phyloP scores from a whole-genome alignment of 345 rosid species.

The Populus tremula region DNA sequence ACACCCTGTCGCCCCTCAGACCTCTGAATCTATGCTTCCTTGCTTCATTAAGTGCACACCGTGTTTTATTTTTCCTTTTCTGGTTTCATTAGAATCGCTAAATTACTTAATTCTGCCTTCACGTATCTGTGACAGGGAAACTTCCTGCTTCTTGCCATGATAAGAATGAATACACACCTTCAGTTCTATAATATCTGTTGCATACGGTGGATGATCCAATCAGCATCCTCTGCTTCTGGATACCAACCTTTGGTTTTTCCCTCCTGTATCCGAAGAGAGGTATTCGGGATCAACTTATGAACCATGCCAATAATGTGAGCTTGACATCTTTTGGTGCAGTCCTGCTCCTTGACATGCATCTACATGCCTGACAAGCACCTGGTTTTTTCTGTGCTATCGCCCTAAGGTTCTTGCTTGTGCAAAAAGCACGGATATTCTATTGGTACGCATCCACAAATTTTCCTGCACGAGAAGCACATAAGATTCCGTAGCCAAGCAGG shows the following conservation, averaged over 20 bases:
- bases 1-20: not conserved
- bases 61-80: not conserved
- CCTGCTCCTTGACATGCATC: not conserved
- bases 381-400: not conserved
- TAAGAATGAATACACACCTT: not conserved
- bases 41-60: not conserved
- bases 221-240: not conserved
- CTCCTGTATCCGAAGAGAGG: not conserved
- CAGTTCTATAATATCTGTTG: not conserved
- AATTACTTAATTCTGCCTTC: not conserved
- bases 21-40: not conserved
- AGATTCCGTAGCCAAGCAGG: not conserved
- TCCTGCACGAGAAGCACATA: not conserved
- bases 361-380: not conserved
- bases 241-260: not conserved
- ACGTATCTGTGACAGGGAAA: not conserved
- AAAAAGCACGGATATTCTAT: not conserved
- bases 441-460: not conserved
- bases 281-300: not conserved
- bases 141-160: not conserved
- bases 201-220: not conserved
- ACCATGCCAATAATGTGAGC: not conserved
- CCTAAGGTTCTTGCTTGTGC: not conserved
- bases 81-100: not conserved
- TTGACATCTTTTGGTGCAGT: not conserved